phyloP scores from a whole-genome alignment of 139 green algal genomes.

The Closterium sp. region DNA sequence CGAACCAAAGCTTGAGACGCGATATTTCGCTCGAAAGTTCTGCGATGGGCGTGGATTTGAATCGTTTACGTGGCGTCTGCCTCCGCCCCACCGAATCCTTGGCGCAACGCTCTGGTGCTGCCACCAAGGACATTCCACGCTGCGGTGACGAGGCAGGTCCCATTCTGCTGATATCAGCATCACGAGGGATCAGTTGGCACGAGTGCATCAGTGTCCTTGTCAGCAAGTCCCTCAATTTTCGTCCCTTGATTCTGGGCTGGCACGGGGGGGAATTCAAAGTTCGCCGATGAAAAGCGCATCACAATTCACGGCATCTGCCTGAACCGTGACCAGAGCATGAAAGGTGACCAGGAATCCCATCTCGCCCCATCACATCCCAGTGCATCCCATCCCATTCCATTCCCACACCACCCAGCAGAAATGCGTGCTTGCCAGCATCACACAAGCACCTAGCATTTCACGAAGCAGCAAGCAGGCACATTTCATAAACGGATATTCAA shows the following conservation, averaged over 20 bases:
- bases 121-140: background rate
- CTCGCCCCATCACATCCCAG: no score
- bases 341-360: background rate
- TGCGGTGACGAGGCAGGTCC: background rate
- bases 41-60: background rate
- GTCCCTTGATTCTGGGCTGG: background rate
- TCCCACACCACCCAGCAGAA: no score
- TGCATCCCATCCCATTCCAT: no score
- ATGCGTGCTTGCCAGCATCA: background rate
- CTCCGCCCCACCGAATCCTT: background rate
- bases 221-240: background rate
- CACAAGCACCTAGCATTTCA: background rate
- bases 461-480: no score
- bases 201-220: background rate
- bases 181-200: background rate
- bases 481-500: no score
- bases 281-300: background rate
- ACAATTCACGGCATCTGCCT: no score
- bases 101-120: background rate
- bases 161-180: background rate
- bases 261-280: background rate
- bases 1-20: no score
- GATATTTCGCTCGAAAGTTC: background rate
- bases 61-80: background rate
- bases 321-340: background rate